A percentile compares a stretch with the other conserved stretches of the same genome.
These are phyloP conservation scores for Talaromyces piceae DNA, from an alignment of 2,329 filamentous ascomycete genomes.

Conservation along the genomic window DNA sequence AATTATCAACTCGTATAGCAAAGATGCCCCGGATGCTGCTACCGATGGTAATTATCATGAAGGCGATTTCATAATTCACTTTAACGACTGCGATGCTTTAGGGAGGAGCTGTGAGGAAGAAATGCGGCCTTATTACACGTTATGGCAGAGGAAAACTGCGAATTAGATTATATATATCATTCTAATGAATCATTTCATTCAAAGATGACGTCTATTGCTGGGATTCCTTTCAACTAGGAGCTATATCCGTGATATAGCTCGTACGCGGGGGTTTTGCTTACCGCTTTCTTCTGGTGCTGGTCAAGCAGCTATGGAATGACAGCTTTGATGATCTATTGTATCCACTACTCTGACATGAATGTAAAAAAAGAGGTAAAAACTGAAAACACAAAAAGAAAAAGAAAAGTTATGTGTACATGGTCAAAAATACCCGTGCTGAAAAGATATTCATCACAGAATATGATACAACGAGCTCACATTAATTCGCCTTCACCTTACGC, in stretches of 20 bases:
- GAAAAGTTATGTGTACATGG: slow-evolving; percentile 1
- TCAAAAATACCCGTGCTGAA: slow-evolving; percentile 3
- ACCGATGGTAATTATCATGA: slow-evolving; percentile 63
- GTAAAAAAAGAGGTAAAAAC: neutral
- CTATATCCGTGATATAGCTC: no score
- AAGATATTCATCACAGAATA: slow-evolving; percentile 4
- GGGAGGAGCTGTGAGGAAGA: slow-evolving; percentile 63
- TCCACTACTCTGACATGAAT: neutral
- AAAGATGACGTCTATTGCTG: no score
- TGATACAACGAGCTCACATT: slow-evolving; percentile 2
- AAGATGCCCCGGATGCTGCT: slow-evolving; percentile 29
- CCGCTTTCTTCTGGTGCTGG: no score
- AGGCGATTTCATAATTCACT: slow-evolving; percentile 76
- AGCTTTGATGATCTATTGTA: neutral
- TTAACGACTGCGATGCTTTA: slow-evolving; percentile 61
- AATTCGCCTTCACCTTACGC: neutral
- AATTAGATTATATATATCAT: neutral
- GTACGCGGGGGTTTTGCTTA: no score
- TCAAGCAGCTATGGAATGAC: no score
- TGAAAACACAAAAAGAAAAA: neutral
- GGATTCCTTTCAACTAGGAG: no score
- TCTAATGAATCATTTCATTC: neutral
- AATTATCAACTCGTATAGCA: slow-evolving; percentile 69
- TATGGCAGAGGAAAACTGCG: slow-evolving; percentile 28
- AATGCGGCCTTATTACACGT: slow-evolving; percentile 49